These are phyloP conservation scores for Aspergillus felis DNA, from an alignment of 2,329 filamentous ascomycete genomes.

Conservation along the genomic window DNA sequence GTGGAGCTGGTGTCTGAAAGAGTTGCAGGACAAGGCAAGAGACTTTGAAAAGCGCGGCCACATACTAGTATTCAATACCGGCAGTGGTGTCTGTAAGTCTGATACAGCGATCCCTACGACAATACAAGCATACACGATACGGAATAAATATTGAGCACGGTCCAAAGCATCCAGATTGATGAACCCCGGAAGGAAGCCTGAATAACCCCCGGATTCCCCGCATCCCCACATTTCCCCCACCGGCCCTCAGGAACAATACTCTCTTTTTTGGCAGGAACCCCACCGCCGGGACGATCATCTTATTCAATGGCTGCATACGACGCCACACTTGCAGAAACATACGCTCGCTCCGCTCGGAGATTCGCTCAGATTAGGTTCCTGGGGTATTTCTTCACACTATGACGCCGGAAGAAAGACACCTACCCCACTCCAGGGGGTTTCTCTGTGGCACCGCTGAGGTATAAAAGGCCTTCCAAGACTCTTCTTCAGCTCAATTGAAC, in stretches of 20 bases:
- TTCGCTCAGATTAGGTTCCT: neutral
- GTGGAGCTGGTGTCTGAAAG: slow-evolving; percentile 12
- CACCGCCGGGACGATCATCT: neutral
- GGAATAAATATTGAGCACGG: too few species aligned
- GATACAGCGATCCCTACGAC: neutral
- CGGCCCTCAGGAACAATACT: too few species aligned
- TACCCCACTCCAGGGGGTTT: neutral
- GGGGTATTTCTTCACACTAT: neutral
- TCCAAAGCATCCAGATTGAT: neutral
- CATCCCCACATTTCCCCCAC: neutral
- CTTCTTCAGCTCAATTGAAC: neutral
- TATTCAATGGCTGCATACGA: neutral
- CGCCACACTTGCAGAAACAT: neutral
- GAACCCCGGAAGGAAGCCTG: too few species aligned
- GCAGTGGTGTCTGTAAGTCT: slow-evolving; percentile 3
- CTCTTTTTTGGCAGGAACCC: neutral
- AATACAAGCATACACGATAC: neutral
- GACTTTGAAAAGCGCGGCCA: slow-evolving; percentile 1
- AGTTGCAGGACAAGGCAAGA: slow-evolving; percentile 9
- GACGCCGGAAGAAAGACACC: too few species aligned
- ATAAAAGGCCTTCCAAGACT: neutral
- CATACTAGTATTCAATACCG: slow-evolving; percentile 12
- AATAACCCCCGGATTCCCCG: neutral
- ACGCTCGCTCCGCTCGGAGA: neutral
- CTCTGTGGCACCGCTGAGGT: neutral